Percentiles rank a stretch among this genome's conserved stretches.
Evolutionary conservation across 2,329 filamentous ascomycete genomes (phyloP).

Genomic region (Didymella keratinophila): DNA sequence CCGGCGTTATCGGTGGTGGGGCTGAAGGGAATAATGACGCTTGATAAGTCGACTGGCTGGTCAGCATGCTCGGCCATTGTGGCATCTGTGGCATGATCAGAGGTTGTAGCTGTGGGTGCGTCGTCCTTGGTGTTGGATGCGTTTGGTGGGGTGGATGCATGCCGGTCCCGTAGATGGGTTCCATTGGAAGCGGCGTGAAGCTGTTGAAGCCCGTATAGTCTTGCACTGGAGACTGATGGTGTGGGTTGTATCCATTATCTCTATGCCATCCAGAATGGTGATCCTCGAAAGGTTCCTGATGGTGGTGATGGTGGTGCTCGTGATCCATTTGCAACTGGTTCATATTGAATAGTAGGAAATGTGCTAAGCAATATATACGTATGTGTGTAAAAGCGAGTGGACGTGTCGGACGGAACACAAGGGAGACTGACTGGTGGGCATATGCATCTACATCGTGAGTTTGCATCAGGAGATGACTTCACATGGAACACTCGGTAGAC

Average conservation of each 20-base stretch:
- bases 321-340: constrained; percentile 54
- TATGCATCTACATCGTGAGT: too few species aligned
- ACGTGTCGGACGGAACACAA: too few species aligned
- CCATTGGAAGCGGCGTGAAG: constrained; percentile 51
- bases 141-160: constrained; percentile 50
- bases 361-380: too few species aligned
- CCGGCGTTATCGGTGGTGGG: constrained; percentile 48
- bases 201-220: constrained; percentile 50
- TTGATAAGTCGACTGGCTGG: constrained; percentile 52
- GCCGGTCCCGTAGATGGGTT: constrained; percentile 47
- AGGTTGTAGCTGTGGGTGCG: constrained; percentile 52
- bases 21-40: constrained; percentile 49
- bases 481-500: too few species aligned
- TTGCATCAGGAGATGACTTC: too few species aligned
- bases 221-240: constrained; percentile 51
- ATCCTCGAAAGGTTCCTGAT: constrained; percentile 44
- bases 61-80: constrained; percentile 53
- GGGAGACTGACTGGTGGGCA: too few species aligned
- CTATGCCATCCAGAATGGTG: constrained; percentile 41
- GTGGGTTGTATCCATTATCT: constrained; percentile 41
- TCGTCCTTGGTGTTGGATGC: constrained; percentile 42
- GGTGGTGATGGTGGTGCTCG: constrained; percentile 43
- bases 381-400: too few species aligned
- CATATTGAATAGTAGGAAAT: constrained; percentile 35
- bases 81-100: constrained; percentile 45